Evolutionary conservation across 1,139 yeast genomes (phyloP).

Genomic region (Hansenula lynferdii): DNA sequence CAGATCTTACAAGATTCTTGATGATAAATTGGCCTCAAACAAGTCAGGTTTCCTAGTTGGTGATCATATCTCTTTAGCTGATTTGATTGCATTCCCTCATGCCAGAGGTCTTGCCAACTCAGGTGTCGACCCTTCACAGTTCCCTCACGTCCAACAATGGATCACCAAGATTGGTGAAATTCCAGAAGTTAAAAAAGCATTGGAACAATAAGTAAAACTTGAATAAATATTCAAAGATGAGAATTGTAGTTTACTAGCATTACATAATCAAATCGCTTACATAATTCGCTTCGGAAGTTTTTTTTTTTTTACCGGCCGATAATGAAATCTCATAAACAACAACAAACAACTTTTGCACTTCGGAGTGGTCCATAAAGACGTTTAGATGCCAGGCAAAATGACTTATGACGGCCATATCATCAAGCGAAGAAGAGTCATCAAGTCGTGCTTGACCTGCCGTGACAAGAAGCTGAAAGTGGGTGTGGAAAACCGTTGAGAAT

Average conservation of each 20-base stretch:
- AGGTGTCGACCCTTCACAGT: neutral
- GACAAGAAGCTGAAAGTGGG: conserved; percentile 1
- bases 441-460: neutral
- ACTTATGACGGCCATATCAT: too few species aligned
- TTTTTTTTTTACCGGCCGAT: neutral
- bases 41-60: conserved; percentile 49
- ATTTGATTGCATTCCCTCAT: conserved; percentile 39
- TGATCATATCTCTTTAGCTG: conserved; percentile 48
- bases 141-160: neutral
- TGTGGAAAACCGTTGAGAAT: neutral
- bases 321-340: too few species aligned
- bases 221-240: too few species aligned
- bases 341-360: too few species aligned
- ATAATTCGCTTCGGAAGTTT: neutral
- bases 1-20: conserved; percentile 45
- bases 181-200: conserved; percentile 1
- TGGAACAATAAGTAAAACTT: neutral
- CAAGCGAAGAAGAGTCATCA: conserved; percentile 1
- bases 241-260: too few species aligned
- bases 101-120: conserved; percentile 9
- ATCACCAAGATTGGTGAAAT: neutral
- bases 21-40: conserved; percentile 36
- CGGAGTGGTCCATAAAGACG: neutral
- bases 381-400: neutral
- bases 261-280: too few species aligned